These are phyloP conservation scores for Pseudogymnoascus sp. DNA, from an alignment of 2,329 filamentous ascomycete species.

Conservation along the genomic window DNA sequence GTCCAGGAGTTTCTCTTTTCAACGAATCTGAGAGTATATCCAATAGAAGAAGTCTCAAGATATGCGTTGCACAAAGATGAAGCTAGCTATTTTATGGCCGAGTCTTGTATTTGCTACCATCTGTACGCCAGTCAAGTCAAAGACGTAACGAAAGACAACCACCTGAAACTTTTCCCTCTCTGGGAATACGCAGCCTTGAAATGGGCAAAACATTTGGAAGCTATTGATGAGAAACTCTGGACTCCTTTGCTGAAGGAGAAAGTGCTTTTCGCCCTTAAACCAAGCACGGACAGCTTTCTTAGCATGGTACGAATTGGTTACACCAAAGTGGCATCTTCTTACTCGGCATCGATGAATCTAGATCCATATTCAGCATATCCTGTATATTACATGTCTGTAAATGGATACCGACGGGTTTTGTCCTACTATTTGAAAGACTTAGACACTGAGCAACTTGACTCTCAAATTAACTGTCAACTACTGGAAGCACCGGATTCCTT, in stretches of 20 bases:
- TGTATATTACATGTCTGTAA: background rate
- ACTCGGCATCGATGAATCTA: background rate
- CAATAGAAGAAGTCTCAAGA: background rate
- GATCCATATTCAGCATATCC: background rate
- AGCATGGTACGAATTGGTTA: background rate
- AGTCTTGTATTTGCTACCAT: background rate
- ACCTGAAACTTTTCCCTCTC: background rate
- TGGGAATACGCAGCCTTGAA: background rate
- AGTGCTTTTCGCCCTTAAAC: background rate
- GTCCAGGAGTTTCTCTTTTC: background rate
- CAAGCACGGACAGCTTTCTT: background rate
- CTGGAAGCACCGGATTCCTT: background rate
- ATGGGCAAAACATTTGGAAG: background rate
- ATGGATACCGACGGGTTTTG: background rate
- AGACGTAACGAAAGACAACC: background rate
- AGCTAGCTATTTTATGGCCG: background rate
- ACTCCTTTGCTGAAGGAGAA: background rate
- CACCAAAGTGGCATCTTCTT: background rate
- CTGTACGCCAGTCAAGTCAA: background rate
- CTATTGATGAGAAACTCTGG: background rate
- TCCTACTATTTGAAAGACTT: background rate
- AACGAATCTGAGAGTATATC: background rate
- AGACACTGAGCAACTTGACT: background rate
- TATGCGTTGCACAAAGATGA: background rate
- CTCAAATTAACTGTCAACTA: background rate